These are phyloP conservation scores for Pichia kluyveri DNA, from an alignment of 805 yeast species.

Conservation along the genomic window DNA sequence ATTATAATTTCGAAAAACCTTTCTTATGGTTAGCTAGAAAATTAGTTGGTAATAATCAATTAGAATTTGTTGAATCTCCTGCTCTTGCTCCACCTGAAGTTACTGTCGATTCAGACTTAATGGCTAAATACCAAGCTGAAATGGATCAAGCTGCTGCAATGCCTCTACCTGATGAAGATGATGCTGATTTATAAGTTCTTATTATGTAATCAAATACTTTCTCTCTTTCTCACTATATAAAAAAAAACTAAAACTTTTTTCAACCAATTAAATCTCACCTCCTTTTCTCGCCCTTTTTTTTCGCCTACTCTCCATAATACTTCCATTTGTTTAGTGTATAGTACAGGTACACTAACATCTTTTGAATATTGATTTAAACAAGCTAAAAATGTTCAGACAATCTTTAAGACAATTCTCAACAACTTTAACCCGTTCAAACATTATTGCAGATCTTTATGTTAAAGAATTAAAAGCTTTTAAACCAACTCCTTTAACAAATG, in stretches of 20 bases:
- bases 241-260: too few species aligned
- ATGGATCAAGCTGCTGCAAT: constrained; percentile 99
- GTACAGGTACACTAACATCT: too few species aligned
- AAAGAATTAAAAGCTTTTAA: constrained; percentile 83
- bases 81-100: constrained; percentile 99
- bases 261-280: too few species aligned
- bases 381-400: constrained; percentile 13
- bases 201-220: background rate
- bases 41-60: constrained; percentile 94
- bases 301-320: background rate
- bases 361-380: too few species aligned
- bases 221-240: background rate
- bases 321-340: too few species aligned
- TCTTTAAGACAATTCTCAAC: constrained; percentile 22
- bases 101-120: constrained; percentile 89
- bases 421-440: constrained; percentile 31
- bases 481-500: constrained; percentile 64
- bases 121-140: constrained; percentile 98
- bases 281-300: background rate
- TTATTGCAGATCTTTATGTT: constrained; percentile 77
- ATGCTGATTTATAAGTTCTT: constrained; percentile 77
- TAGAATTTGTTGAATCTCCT: constrained; percentile 98
- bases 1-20: constrained; percentile 99
- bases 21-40: constrained; percentile 99
- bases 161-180: constrained; percentile 99